These are phyloP conservation scores for Polychytrium aggregatum DNA, from an alignment of 192 early-diverging fungal genomes.

Conservation along the genomic window DNA sequence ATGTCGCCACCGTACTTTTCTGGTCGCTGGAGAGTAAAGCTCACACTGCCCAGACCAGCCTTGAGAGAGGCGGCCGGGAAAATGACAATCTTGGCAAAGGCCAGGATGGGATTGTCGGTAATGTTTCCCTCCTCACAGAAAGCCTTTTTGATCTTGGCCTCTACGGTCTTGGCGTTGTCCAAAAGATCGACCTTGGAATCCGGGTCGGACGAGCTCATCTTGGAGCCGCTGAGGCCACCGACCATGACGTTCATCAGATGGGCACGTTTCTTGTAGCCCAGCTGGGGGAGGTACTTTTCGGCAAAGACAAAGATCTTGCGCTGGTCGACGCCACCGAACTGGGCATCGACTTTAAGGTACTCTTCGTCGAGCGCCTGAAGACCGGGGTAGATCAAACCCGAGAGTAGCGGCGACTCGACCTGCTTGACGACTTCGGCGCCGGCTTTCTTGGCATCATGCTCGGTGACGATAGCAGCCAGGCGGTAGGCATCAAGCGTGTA, in stretches of 20 bases:
- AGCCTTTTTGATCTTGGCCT: constrained; percentile 83
- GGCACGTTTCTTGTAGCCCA: constrained; percentile 93
- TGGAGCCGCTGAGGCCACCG: constrained; percentile 80
- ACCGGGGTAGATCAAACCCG: constrained; percentile 93
- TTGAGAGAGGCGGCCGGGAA: constrained; percentile 75
- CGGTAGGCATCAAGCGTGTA: constrained; percentile 90
- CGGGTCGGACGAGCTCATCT: constrained; percentile 94
- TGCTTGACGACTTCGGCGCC: constrained; percentile 99
- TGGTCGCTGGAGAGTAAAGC: constrained; percentile 56
- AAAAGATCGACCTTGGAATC: constrained; percentile 97
- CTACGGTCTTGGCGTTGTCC: constrained; percentile 67
- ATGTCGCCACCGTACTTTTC: constrained; percentile 91
- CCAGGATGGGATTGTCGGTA: constrained; percentile 79
- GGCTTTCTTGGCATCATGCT: constrained; percentile 96
- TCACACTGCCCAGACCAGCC: no score
- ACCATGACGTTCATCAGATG: constrained; percentile 99
- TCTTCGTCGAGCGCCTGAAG: constrained; percentile 98
- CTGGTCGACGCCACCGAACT: constrained; percentile 95
- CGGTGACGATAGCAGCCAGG: constrained; percentile 71
- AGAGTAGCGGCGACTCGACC: constrained; percentile 72
- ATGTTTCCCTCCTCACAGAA: constrained; percentile 97
- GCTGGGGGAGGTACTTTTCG: constrained; percentile 82
- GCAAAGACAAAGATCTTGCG: constrained; percentile 99
- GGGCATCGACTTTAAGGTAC: constrained; percentile 86
- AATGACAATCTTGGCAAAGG: constrained; percentile 81